These are phyloP conservation scores for Carnegiea gigantea DNA, from an alignment of 179 eudicot genomes.

Conservation along the genomic window DNA sequence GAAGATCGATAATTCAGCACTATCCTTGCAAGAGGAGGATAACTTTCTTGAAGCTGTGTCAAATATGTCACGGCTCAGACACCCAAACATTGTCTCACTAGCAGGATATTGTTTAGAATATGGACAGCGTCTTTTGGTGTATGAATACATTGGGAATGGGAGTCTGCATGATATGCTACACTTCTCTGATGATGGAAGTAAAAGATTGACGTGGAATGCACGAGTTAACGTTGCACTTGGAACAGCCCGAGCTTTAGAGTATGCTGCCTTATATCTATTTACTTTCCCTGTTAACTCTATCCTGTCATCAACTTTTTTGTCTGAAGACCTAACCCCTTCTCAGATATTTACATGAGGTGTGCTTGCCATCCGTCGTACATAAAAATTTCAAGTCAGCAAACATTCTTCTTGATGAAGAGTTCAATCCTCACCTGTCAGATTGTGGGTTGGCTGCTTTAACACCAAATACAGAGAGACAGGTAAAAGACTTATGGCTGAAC, in stretches of 20 bases:
- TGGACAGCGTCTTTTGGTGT: slow-evolving; percentile 87
- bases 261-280: slow-evolving; percentile 28
- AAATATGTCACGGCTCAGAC: slow-evolving; percentile 93
- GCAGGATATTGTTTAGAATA: slow-evolving; percentile 91
- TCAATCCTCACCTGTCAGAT: slow-evolving; percentile 77
- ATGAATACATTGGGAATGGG: slow-evolving; percentile 74
- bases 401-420: slow-evolving; percentile 78
- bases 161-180: slow-evolving; percentile 93
- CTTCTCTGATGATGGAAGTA: slow-evolving; percentile 81
- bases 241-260: slow-evolving; percentile 98
- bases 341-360: slow-evolving; percentile 98
- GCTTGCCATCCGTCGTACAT: slow-evolving; percentile 98
- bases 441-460: slow-evolving; percentile 75
- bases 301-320: not conserved
- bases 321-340: slow-evolving; percentile 15
- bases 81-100: slow-evolving; percentile 76
- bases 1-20: slow-evolving; percentile 92
- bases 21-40: slow-evolving; percentile 94
- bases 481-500: slow-evolving; percentile 13
- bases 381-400: slow-evolving; percentile 93
- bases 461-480: slow-evolving; percentile 85
- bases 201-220: slow-evolving; percentile 83
- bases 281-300: slow-evolving; percentile 2
- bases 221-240: slow-evolving; percentile 95
- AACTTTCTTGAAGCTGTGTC: slow-evolving; percentile 95